Conservation (phyloP, 2,329 filamentous ascomycete species). For the Cordyceps farinosa region DNA sequence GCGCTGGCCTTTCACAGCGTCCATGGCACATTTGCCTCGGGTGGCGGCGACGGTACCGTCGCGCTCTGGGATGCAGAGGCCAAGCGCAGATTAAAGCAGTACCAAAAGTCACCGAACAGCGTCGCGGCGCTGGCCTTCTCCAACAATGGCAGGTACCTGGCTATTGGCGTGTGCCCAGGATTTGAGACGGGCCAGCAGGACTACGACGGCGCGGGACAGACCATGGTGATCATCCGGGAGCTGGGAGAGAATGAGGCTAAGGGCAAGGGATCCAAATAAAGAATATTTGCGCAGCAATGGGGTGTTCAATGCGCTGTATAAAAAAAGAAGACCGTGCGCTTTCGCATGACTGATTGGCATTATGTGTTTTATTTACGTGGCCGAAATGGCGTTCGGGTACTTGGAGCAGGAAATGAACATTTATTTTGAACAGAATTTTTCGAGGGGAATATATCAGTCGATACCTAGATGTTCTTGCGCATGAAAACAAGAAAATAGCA, state of each 20-base stretch:
- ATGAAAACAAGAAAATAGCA: neutral
- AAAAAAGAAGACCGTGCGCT: neutral
- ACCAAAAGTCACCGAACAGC: slow-evolving; percentile 77
- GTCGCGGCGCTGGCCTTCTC: slow-evolving; percentile 77
- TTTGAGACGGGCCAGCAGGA: slow-evolving; percentile 87
- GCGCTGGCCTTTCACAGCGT: slow-evolving; percentile 83
- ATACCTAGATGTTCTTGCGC: slow-evolving; percentile 9
- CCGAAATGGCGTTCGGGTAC: slow-evolving; percentile 20
- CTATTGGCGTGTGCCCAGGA: slow-evolving; percentile 77
- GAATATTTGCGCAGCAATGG: neutral
- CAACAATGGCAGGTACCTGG: slow-evolving; percentile 70
- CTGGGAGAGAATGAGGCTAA: slow-evolving; percentile 85
- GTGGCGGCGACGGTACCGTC: slow-evolving; percentile 87
- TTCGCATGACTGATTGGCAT: neutral
- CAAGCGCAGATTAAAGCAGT: slow-evolving; percentile 85
- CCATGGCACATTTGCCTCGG: slow-evolving; percentile 81
- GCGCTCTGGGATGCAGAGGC: slow-evolving; percentile 89
- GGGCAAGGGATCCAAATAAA: slow-evolving; percentile 70
- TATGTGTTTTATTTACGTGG: slow-evolving; percentile 12
- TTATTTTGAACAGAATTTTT: slow-evolving; percentile 1
- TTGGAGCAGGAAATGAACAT: slow-evolving; percentile 10
- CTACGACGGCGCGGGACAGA: slow-evolving; percentile 65
- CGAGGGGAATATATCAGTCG: neutral
- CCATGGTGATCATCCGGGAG: slow-evolving; percentile 78
- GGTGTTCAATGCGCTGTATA: neutral